phyloP scores from a whole-genome alignment of 2,329 filamentous ascomycete species.

The Ciborinia camelliae region DNA sequence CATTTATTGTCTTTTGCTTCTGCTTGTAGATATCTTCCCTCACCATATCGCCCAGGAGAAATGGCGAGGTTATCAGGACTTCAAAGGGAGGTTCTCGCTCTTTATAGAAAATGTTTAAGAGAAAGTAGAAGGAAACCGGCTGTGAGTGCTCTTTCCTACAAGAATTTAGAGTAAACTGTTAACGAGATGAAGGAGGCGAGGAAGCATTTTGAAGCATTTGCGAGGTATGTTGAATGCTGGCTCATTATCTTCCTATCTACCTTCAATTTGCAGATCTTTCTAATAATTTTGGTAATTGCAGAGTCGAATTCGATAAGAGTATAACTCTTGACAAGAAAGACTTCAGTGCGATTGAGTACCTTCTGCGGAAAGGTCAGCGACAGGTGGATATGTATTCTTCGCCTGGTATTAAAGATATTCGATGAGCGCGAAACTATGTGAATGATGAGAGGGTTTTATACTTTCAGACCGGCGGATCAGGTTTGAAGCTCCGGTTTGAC shows the following conservation, averaged over 20 bases:
- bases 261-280: not conserved
- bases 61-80: constrained; percentile 68
- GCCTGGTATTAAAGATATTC: constrained; percentile 61
- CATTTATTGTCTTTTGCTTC: not conserved
- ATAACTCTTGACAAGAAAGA: constrained; percentile 61
- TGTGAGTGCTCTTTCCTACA: constrained; percentile 45
- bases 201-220: constrained; percentile 60
- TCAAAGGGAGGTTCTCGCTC: constrained; percentile 80
- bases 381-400: constrained; percentile 66
- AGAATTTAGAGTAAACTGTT: not conserved
- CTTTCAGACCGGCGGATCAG: not conserved
- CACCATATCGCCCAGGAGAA: not conserved
- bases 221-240: constrained; percentile 48
- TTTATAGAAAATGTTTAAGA: constrained; percentile 84
- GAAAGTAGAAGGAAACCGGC: constrained; percentile 76
- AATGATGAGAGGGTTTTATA: not conserved
- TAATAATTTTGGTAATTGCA: constrained; percentile 37
- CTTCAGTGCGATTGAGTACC: constrained; percentile 65
- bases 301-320: constrained; percentile 71
- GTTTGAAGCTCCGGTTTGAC: not conserved
- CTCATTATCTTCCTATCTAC: not conserved
- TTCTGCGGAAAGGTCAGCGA: constrained; percentile 61
- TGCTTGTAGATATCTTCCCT: not conserved
- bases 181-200: constrained; percentile 47
- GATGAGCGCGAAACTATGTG: constrained; percentile 22